Evolutionary conservation across 2,329 filamentous ascomycete species (phyloP), one percentile per base, ranked within the genome.

Genomic region (Colletotrichum sidae): DNA sequence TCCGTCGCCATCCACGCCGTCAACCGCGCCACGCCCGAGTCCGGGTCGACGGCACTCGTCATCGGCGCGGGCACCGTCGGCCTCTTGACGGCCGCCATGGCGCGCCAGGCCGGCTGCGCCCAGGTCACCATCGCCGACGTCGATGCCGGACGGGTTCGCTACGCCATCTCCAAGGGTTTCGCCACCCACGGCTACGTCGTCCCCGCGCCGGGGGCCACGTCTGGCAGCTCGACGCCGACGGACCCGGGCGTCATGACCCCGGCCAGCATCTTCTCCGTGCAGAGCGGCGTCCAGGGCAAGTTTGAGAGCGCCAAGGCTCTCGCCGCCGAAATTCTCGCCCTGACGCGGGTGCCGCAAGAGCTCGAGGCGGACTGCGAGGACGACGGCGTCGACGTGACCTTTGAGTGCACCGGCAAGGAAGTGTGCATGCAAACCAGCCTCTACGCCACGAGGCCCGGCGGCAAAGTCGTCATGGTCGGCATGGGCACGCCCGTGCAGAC

Each of bases 401-500:
- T 93, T 69, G 91, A 94, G 76, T 93, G 91, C 73, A 93, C 91
- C 0, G 91, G 91, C 35, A 92, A 93, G 67, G 90, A 92, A 68
- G 83, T 86, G 0, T 93, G 91, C 74, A 89, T 92, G 78, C 91
- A 93, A 74, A 90, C 90, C 2, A 85, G 88, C n/a, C 86, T 94
- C 17, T 93, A 91, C 70, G 89, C 89, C 3, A 89, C 90, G 9
- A 84, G 84, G 63, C 84, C 91, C 0, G 92, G 91, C 34, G 91
- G 91, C 15, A 90, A 89, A 70, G 83, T 93, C 53, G 84, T 94
- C 75, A 88, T 94, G 75, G 90, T 94, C 33, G 92, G 91, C 57
- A 94, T 94, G 91, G 92, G 92, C 42, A 91, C 87, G 6, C 91
- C 91, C 0, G 86, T 93, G 56, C 90, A 93, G 75, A 93, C 90